Percentiles rank a stretch among this genome's conserved stretches.
Conservation (phyloP, 306 rosid genomes). For the Biancaea sappan region DNA sequence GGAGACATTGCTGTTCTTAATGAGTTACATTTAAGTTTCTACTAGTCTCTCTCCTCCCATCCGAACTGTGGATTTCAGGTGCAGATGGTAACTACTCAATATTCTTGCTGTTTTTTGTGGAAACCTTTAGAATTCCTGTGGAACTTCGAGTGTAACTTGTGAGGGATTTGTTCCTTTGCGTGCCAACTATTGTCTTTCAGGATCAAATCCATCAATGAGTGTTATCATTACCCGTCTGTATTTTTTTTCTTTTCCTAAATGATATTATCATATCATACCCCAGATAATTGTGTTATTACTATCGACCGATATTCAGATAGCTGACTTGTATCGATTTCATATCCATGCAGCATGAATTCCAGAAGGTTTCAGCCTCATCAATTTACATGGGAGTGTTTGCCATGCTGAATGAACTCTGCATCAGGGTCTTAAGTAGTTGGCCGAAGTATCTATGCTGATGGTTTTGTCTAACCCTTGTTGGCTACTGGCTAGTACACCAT, state of each 20-base stretch:
- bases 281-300: neutral
- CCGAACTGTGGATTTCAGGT: neutral
- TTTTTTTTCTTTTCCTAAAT: too few relatives aligned
- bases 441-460: constrained; percentile 14
- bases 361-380: constrained; percentile 23
- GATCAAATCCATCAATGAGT: neutral
- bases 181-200: neutral
- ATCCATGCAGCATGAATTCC: constrained; percentile 18
- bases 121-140: neutral
- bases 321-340: constrained; percentile 32
- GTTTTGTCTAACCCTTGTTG: constrained; percentile 12
- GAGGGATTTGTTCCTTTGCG: neutral
- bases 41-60: neutral
- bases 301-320: neutral
- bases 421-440: neutral
- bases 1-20: neutral
- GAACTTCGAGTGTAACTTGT: neutral
- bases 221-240: neutral
- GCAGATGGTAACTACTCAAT: neutral
- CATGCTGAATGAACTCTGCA: neutral
- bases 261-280: too few relatives aligned
- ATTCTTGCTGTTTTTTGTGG: neutral
- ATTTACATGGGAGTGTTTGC: constrained; percentile 14
- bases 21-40: neutral
- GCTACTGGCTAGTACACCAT: neutral